Evolutionary conservation across 176 grass and related monocot species (phyloP), one percentile per base, ranked within the genome.

Genomic region (Carex kokanica): DNA sequence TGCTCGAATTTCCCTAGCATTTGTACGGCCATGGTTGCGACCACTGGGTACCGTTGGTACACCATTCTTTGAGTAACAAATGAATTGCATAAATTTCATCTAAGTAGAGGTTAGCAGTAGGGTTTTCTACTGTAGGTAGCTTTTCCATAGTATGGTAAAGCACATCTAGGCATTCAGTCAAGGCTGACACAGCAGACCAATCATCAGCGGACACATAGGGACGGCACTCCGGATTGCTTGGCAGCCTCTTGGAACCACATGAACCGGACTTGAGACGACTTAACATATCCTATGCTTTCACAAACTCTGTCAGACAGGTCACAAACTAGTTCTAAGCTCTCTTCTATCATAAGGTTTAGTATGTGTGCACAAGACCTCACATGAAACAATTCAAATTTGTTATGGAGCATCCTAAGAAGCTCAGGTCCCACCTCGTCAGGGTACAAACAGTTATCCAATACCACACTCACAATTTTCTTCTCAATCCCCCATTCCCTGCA

Each of bases 1-100:
- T 84, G 81, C 75, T 98, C 95, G 12, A 98, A 98, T 80, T 98
- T 95, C 27, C 86, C 88, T 51, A 98, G 86, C 95, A 98, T 98
- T 70, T 89, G 74, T 25, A 59, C 60, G 69, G 95, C 95, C 85
- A 98, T 84, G 56, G 87, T 88, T 29, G 91, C 92, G 82, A 95
- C 88, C 83, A 87, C 79, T 79, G 90, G 71, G 75, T 90, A 94
- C 70, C 86, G 88, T 90, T 95, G 59, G 84, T 87, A 72, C 83
- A 56, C 95, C 95, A 93, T 10, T 88, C 92, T 86, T 93, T 98
- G 62, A 98, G 85, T 84, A 93, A 91, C 65, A 98, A 84, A 90
- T 98, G 92, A 78, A 98, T 90, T 73, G 87, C 91, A 83, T 92
- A 98, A 83, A 98, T 95, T 83, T 98, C 95, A 88, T 95, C 95